A percentile compares a stretch with the other conserved stretches of the same genome.
Conservation (phyloP, 2,329 filamentous ascomycete genomes). For the Neonectria ditissima region DNA sequence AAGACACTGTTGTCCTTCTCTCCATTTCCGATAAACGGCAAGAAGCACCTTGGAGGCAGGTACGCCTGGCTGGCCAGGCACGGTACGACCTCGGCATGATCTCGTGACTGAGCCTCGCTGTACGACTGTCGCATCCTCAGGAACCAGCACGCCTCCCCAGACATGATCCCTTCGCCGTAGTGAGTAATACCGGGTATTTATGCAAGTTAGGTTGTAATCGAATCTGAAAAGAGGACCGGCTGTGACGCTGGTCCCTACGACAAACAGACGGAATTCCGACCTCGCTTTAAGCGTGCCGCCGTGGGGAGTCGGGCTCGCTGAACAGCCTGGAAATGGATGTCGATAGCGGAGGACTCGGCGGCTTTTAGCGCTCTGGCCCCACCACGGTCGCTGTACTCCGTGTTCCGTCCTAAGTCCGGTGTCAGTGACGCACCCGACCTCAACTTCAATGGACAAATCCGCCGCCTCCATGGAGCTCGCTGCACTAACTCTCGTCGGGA, state of each 20-base stretch:
- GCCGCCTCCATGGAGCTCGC: constrained; percentile 41
- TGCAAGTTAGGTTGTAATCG: neutral
- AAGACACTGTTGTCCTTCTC: neutral
- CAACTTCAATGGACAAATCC: constrained; percentile 24
- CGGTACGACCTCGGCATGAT: neutral
- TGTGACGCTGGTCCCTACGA: neutral
- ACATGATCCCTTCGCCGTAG: neutral
- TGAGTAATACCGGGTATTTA: neutral
- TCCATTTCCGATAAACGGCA: neutral
- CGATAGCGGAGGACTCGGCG: constrained; percentile 19
- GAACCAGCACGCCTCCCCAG: neutral
- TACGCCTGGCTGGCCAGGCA: neutral
- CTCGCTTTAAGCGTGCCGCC: too few species aligned
- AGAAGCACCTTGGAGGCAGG: neutral
- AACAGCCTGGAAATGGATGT: constrained; percentile 4
- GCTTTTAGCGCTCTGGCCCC: constrained; percentile 33
- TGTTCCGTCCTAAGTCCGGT: constrained; percentile 45
- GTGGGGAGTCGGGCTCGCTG: too few species aligned
- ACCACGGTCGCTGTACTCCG: constrained; percentile 33
- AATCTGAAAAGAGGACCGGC: neutral
- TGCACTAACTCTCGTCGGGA: constrained; percentile 43
- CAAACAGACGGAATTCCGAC: neutral
- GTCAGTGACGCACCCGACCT: constrained; percentile 38
- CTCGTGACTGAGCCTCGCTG: neutral
- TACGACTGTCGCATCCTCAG: neutral